Evolutionary conservation across 2,329 filamentous ascomycete genomes (phyloP), one percentile per base, ranked within the genome.

Genomic region (Botrytis cinerea): DNA sequence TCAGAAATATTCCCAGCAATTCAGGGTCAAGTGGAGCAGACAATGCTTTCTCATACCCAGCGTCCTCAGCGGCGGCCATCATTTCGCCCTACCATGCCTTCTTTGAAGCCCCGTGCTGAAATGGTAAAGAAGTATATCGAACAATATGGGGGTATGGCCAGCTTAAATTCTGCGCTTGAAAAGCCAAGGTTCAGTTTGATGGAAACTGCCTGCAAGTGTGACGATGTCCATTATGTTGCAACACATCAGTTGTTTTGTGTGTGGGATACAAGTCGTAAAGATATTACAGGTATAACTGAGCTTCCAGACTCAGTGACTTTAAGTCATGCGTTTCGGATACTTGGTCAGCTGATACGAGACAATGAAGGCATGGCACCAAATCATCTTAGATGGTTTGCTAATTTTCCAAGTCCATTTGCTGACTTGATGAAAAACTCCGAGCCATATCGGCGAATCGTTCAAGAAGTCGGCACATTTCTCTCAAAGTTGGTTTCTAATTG

Each of bases 171-270:
- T 57, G 77, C 77, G 7, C 78, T 85, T 2, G 87, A 88, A 74
- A 78, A 79, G 62, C 83, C 83, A 38, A 85, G 91, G 45, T 83
- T 89, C 48, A 76, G 80, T n/a, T 83, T 92, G 12, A 82, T 94
- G 20, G 78, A 76, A 40, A 83, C 88, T 38, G 91, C 92, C 1
- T 91, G 89, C 75, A 61, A 75, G 2, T 77, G 79, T 0, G 80
- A 85, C 7, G 92, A 95, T 79, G 75, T 83, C 64, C 88, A 92
- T 78, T 94, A 91, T 79, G 77, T 94, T 68, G 84, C 86, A 9
- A 79, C 92, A 20, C 91, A 93, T 78, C 91, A 93, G 78, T 74
- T 91, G 2, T 90, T 89, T 80, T 92, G 90, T 78, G 78, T 87
- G 32, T 88, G 87, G 85, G 85, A 80, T 73, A 46, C 74, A 22